Conservation (phyloP, 1,284 basidiomycete genomes). For the Trametes sp. region DNA sequence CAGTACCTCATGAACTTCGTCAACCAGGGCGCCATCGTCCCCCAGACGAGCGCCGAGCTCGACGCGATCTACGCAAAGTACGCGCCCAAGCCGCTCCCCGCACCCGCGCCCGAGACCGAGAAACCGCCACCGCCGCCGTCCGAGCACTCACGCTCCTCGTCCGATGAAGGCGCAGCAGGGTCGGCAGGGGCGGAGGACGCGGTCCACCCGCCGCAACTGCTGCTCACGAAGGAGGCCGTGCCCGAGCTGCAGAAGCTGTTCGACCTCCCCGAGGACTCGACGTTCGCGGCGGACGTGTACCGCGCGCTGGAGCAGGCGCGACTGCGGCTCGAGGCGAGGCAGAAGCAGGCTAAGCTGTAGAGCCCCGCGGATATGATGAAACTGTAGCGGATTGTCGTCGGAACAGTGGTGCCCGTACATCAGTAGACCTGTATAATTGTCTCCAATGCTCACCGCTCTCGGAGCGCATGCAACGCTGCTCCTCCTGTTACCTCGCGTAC, state of each 20-base stretch:
- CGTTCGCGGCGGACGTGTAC: conserved; percentile 59
- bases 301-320: conserved; percentile 70
- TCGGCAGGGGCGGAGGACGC: conserved; percentile 9
- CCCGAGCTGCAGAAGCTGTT: conserved; percentile 57
- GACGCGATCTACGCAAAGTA: conserved; percentile 63
- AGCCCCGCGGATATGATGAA: no score
- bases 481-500: no score
- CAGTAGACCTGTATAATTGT: conserved; percentile 17
- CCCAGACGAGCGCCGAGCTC: conserved; percentile 58
- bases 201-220: conserved; percentile 35
- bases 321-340: conserved; percentile 33
- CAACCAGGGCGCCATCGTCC: conserved; percentile 59
- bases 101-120: conserved; percentile 4
- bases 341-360: conserved; percentile 8
- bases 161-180: no score
- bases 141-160: conserved; percentile 22
- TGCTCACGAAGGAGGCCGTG: conserved; percentile 64
- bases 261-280: conserved; percentile 49
- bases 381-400: no score
- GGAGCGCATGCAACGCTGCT: neutral
- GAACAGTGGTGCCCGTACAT: no score
- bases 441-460: conserved; percentile 6
- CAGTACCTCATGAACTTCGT: conserved; percentile 71
- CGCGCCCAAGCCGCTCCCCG: conserved; percentile 32
- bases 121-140: conserved; percentile 14